phyloP scores from a whole-genome alignment of 495 filamentous ascomycete genomes.

The Daldinia grandis region DNA sequence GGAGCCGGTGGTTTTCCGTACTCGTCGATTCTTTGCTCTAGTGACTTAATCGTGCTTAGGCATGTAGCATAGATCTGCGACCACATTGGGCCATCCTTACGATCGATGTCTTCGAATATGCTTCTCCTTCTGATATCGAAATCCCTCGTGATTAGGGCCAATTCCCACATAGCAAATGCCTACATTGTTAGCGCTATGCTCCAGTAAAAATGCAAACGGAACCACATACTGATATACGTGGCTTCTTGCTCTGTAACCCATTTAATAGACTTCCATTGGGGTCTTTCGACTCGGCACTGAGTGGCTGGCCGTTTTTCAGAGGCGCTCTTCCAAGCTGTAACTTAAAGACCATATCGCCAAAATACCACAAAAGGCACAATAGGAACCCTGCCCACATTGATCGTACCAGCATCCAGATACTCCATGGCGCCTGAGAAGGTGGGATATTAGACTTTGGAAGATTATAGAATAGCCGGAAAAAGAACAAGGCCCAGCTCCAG shows the following conservation, averaged over 20 bases:
- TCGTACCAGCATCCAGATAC: slow-evolving; percentile 63
- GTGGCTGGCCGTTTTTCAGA: slow-evolving; percentile 80
- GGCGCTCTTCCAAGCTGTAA: slow-evolving; percentile 81
- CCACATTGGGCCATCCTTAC: slow-evolving; percentile 80
- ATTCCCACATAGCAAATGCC: slow-evolving; percentile 91
- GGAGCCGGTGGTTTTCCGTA: slow-evolving; percentile 60
- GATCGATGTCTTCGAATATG: slow-evolving; percentile 90
- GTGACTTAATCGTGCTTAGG: slow-evolving; percentile 68
- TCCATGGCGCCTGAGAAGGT: slow-evolving; percentile 65
- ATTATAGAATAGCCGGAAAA: slow-evolving; percentile 76
- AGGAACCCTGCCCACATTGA: slow-evolving; percentile 71
- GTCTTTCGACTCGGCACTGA: slow-evolving; percentile 84
- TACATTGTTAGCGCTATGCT: slow-evolving; percentile 48
- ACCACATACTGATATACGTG: slow-evolving; percentile 55
- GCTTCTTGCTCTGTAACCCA: slow-evolving; percentile 79
- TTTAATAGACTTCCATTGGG: slow-evolving; percentile 89
- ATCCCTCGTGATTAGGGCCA: slow-evolving; percentile 77
- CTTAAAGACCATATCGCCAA: slow-evolving; percentile 78
- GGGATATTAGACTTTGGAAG: slow-evolving; percentile 74
- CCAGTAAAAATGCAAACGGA: not conserved
- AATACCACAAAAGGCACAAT: slow-evolving; percentile 75
- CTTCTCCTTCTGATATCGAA: slow-evolving; percentile 76
- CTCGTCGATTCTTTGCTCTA: slow-evolving; percentile 70
- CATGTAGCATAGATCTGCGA: slow-evolving; percentile 75
- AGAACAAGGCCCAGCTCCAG: slow-evolving; percentile 72